These are phyloP conservation scores for Ceratobasidium sp. DNA, from an alignment of 1,284 basidiomycete genomes.

Conservation along the genomic window DNA sequence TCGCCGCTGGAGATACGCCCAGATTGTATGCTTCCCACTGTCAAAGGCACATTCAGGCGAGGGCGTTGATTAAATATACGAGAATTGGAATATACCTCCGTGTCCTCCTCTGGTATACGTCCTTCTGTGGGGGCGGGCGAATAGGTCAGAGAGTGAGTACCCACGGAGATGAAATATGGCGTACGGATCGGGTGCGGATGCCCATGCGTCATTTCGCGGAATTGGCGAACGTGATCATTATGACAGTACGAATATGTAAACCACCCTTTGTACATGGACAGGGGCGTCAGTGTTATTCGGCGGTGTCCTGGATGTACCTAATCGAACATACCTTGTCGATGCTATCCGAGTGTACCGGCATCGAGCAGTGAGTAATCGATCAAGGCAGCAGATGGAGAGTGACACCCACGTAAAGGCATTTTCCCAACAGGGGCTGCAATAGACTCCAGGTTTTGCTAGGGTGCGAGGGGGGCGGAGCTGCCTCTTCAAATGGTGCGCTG, in stretches of 20 bases:
- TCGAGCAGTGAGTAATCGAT: conserved; percentile 38
- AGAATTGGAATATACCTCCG: conserved; percentile 62
- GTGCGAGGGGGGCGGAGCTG: conserved; percentile 61
- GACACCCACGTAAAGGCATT: conserved; percentile 79
- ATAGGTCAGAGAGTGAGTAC: conserved; percentile 43
- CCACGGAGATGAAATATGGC: conserved; percentile 43
- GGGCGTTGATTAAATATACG: conserved; percentile 47
- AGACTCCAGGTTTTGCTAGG: conserved; percentile 81
- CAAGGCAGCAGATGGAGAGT: conserved; percentile 45
- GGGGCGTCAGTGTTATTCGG: conserved; percentile 30
- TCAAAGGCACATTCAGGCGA: too few species aligned
- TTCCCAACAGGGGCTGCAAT: conserved; percentile 76
- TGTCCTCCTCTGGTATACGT: conserved; percentile 81
- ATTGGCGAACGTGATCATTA: conserved; percentile 88
- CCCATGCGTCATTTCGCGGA: conserved; percentile 72
- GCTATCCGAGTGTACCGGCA: conserved; percentile 59
- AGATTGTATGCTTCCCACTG: conserved; percentile 86
- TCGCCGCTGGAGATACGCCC: conserved; percentile 72
- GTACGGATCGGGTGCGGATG: conserved; percentile 72
- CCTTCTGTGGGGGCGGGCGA: conserved; percentile 59
- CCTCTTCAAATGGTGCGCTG: conserved; percentile 61
- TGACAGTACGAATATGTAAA: conserved; percentile 97
- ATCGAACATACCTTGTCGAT: conserved; percentile 64
- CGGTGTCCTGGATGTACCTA: conserved; percentile 32
- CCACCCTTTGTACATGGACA: conserved; percentile 64